Evolutionary conservation across 805 yeast genomes (phyloP).

Genomic region (Monosporozyma servazzii): DNA sequence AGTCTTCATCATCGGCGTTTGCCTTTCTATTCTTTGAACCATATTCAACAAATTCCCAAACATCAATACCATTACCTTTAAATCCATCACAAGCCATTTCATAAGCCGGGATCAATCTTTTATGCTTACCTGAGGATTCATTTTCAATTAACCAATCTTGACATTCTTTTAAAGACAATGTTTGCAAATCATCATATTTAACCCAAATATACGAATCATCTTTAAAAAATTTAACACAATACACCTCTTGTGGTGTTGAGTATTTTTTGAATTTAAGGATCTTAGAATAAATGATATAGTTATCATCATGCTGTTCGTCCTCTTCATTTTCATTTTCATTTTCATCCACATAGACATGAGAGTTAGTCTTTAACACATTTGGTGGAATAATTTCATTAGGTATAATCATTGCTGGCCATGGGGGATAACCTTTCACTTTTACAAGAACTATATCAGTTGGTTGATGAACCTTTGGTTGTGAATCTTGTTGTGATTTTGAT

Average conservation of each 20-base stretch:
- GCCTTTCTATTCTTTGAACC: conserved; percentile 26
- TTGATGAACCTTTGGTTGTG: conserved; percentile 10
- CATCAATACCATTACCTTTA: conserved; percentile 21
- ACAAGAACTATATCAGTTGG: conserved; percentile 59
- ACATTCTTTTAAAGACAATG: conserved; percentile 17
- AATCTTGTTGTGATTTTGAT: not conserved
- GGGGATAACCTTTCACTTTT: conserved; percentile 77
- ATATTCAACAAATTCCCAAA: conserved; percentile 30
- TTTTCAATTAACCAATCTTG: conserved; percentile 33
- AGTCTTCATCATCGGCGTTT: conserved; percentile 25
- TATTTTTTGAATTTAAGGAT: conserved; percentile 20
- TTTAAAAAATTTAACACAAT: conserved; percentile 28
- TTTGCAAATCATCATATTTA: conserved; percentile 18
- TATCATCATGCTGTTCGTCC: conserved; percentile 6
- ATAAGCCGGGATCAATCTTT: conserved; percentile 40
- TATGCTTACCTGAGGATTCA: conserved; percentile 29
- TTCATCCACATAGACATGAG: not conserved
- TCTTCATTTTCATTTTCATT: conserved; percentile 12
- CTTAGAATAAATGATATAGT: conserved; percentile 19
- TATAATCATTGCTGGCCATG: conserved; percentile 85
- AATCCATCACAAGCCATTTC: conserved; percentile 38
- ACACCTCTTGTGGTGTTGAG: conserved; percentile 10
- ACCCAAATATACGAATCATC: conserved; percentile 31
- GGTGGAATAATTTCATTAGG: conserved; percentile 53
- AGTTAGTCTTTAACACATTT: conserved; percentile 33